Evolutionary conservation across 148 eudicot genomes (phyloP), one percentile per base, ranked within the genome.

Genomic region (Nepenthes mirabilis): DNA sequence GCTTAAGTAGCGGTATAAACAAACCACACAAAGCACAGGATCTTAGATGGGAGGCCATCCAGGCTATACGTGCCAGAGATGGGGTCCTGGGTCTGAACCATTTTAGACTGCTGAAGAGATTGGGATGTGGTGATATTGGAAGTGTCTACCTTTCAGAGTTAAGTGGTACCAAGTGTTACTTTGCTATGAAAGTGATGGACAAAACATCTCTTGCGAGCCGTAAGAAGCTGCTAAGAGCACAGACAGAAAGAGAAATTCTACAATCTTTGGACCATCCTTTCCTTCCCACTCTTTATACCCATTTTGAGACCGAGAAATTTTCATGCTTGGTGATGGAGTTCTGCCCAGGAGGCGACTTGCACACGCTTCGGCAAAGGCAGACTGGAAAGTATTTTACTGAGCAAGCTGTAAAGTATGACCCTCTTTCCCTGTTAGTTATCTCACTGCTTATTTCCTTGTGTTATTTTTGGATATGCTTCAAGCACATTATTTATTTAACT

Each of bases 171-270:
- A 88, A 83, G 65, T 78, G 90, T 74, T 88, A 82, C 61, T 91
- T 91, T 83, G 98, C 98, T 11, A 83, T 88, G 84, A 91, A 90
- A 68, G 97, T 84, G 52, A 90, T 90, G 91, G 97, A 90, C 72
- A 87, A 90, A 67, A 83, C 80, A 14, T 80, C 82, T 11, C 79
- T 91, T 57, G 96, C 90, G 33, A 83, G 94, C 58, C 88, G 94
- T 10, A 91, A 91, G 73, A 91, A 91, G 71, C 65, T 91, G 67
- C 77, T 78, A 6, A 80, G 95, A 40, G 95, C 93, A 23, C 97
- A 91, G 75, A 91, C 97, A 11, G 97, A 91, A 69, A 71, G 90
- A 70, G 97, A 91, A 56, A 87, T 91, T 59, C 70, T 91, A 64
- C 91, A 87, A 79, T 84, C 80, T 62, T 64, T 91, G 56, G 97